Conservation (phyloP, 2,329 filamentous ascomycete genomes). For the Cyanodermella asteris region DNA sequence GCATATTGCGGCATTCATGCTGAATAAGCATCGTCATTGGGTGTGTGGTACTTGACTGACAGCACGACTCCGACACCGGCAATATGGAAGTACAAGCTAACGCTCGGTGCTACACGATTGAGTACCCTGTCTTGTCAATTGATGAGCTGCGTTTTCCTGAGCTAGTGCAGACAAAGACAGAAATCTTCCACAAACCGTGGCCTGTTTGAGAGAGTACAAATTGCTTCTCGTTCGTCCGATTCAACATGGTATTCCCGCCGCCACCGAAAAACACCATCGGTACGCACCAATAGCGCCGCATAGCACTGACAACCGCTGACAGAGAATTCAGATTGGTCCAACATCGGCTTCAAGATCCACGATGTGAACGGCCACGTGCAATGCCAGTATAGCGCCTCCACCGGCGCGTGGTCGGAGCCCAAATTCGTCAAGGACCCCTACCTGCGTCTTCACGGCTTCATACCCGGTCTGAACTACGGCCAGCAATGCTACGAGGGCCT, state of each 20-base stretch:
- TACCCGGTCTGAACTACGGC: slow-evolving; percentile 86
- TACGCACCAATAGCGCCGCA: slow-evolving; percentile 12
- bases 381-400: slow-evolving; percentile 26
- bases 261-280: slow-evolving; percentile 56
- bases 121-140: too few relatives aligned
- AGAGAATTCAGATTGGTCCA: slow-evolving; percentile 51
- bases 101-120: too few relatives aligned
- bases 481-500: slow-evolving; percentile 97
- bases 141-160: too few relatives aligned
- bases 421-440: slow-evolving; percentile 29
- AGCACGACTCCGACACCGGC: too few relatives aligned
- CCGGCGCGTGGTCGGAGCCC: slow-evolving; percentile 29
- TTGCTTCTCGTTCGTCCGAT: neutral
- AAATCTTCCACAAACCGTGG: too few relatives aligned
- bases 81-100: too few relatives aligned
- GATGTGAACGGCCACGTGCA: slow-evolving; percentile 43
- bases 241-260: slow-evolving; percentile 41
- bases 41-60: too few relatives aligned
- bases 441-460: slow-evolving; percentile 60
- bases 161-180: too few relatives aligned
- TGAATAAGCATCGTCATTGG: too few relatives aligned
- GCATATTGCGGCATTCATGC: too few relatives aligned
- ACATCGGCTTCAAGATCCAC: slow-evolving; percentile 79
- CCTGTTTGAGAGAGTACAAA: too few relatives aligned
- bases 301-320: slow-evolving; percentile 4